Base-by-base conservation (phyloP, 1,284 basidiomycete species). In the Boletus hoseneyae region DNA sequence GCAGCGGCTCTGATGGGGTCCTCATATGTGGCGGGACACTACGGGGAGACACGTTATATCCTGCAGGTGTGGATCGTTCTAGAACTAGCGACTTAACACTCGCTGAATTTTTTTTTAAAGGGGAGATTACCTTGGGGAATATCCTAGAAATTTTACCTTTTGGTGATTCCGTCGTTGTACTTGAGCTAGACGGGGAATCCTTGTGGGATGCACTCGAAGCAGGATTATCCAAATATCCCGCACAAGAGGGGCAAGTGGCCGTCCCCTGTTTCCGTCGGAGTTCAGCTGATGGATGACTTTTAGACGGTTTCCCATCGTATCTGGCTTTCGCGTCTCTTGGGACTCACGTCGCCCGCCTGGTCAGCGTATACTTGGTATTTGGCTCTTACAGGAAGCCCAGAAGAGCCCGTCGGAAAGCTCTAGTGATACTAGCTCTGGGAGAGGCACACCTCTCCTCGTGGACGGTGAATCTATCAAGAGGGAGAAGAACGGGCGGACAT, bases 141-240 rank as follows among this genome's bases (percentile, higher is more conserved):
- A 81, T 93, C 44, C 58, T 92, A 38, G 93, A 94, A 64, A 93
- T 96, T 30, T 68, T 96, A 42, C 93, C 93, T 0, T 97, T 94
- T 55, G 88, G 92, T 53, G 93, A 97, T 61, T 84, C 93, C 0
- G 74, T 87, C 11, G 80, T 97, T 2, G 90, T 93, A 7, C 64
- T 93, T 27, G 88, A 93, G 69, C 68, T 96, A 13, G 88, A 91
- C 57, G 93, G 93, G 0, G 74, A 80, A 59, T 77, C 84, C 0
- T 79, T 96, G 34, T 94, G 91, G 90, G 84, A 84, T 47, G 83
- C 87, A 0, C 61, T 96, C 16, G 93, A 97, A 64, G 77, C 78
- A 27, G 82, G 83, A 1, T 72, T 97, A 12, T 76, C 73, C 47
- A 87, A 81, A 47, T 96, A 90, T 80, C 93, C 93, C 4, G 86